These are phyloP conservation scores for Glutinoglossum americanum DNA, from an alignment of 495 filamentous ascomycete genomes.

Conservation along the genomic window DNA sequence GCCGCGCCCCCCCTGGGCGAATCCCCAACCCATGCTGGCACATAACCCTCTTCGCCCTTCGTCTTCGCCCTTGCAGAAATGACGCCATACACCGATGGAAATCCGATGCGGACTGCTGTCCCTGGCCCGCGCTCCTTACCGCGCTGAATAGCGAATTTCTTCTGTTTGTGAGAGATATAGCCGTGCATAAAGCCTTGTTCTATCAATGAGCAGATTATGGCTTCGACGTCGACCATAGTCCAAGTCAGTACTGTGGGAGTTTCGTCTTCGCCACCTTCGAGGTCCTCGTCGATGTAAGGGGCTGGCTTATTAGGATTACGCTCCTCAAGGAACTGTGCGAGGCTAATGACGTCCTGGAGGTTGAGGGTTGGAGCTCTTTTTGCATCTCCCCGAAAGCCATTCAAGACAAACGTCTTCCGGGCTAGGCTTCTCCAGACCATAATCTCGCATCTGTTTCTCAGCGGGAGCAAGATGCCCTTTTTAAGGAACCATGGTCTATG, in stretches of 20 bases:
- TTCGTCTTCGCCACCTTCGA: constrained; percentile 13
- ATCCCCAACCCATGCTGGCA: constrained; percentile 35
- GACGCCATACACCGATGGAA: constrained; percentile 37
- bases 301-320: constrained; percentile 4
- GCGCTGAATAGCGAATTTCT: constrained; percentile 63
- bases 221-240: constrained; percentile 50
- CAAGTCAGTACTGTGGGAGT: constrained; percentile 9
- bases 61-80: constrained; percentile 21
- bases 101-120: constrained; percentile 26
- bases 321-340: constrained; percentile 20
- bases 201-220: constrained; percentile 50
- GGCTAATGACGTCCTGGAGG: constrained; percentile 29
- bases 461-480: constrained; percentile 50
- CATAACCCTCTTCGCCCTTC: constrained; percentile 14
- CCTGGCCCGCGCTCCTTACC: constrained; percentile 40
- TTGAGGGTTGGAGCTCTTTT: constrained; percentile 33
- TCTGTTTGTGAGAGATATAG: constrained; percentile 57
- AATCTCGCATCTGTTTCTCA: constrained; percentile 52
- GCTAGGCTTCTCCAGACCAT: constrained; percentile 71
- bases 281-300: constrained; percentile 23
- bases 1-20: neutral
- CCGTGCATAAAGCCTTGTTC: constrained; percentile 71
- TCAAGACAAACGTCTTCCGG: constrained; percentile 50
- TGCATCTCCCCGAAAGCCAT: constrained; percentile 28
- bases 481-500: constrained; percentile 47